Evolutionary conservation across 306 rosid genomes (phyloP), one percentile per base, ranked within the genome.

Genomic region (Canavalia gladiata): DNA sequence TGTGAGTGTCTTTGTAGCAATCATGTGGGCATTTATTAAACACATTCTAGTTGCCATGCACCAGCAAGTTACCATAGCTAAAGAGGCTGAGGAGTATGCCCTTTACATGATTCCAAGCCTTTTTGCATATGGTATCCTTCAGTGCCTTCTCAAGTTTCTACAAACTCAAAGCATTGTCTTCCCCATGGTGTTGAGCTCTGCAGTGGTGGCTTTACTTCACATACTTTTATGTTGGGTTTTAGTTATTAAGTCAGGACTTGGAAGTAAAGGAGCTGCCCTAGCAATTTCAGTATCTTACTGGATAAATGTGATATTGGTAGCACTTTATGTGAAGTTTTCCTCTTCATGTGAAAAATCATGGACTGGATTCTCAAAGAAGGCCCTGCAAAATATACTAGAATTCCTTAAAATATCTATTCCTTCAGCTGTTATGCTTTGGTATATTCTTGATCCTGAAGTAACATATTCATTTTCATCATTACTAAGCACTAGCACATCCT

Each of bases 341-440:
- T 35, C 92, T n/a, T 63, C 89, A 5, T 92, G 97, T 50, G 60
- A 79, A 6, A 50, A 35, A 31, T 59, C 90, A 60, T 85, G 94
- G 92, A 88, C 86, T 1, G 94, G 90, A 18, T 84, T 90, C 52
- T 88, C 92, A 2, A 66, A 51, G 51, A 83, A 82, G 65, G 89
- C 94, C 30, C 47, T 90, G 12, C 80, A 78, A 29, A 84, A 87
- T 18, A 68, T 90, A 67, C 64, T 51, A 37, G 68, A 62, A 37
- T 89, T 89, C 68, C 65, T 92, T 18, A 82, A 60, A 78, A 87
- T 90, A 5, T 88, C 92, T 1, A 54, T 90, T 80, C 97, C 95
- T 69, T 88, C 91, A 2, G 91, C 95, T 49, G 35, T 81, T 41
- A 90, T 92, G 95, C 86, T 90, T 25, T 92, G 97, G 97, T 90